Percentiles rank a stretch among this genome's conserved stretches.
Evolutionary conservation across 2,329 filamentous ascomycete genomes (phyloP).

Genomic region (Penicillium concentricum): DNA sequence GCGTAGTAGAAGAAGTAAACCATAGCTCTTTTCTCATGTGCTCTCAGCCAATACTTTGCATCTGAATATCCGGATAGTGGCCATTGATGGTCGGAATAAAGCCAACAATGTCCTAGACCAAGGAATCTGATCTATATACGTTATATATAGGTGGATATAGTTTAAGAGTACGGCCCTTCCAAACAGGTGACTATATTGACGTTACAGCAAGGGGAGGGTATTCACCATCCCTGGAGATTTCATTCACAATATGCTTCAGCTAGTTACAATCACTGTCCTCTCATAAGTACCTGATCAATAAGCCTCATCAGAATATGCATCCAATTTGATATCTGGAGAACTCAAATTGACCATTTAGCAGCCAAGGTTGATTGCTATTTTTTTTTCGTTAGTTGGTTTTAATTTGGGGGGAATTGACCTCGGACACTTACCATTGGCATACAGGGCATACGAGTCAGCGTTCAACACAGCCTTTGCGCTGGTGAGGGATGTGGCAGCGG

Average conservation of each 20-base stretch:
- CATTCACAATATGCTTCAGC: neutral
- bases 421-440: constrained; percentile 46
- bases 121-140: neutral
- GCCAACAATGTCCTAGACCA: neutral
- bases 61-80: neutral
- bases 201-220: neutral
- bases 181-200: neutral
- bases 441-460: constrained; percentile 62
- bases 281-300: neutral
- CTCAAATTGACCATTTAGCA: constrained; percentile 8
- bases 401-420: neutral
- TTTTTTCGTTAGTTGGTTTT: neutral
- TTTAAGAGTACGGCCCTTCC: neutral
- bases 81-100: neutral
- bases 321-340: neutral
- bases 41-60: neutral
- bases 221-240: neutral
- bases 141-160: neutral
- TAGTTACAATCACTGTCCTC: neutral
- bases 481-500: constrained; percentile 47
- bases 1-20: too few species aligned
- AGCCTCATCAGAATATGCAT: neutral
- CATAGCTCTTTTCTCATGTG: neutral
- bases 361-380: constrained; percentile 18
- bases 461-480: constrained; percentile 57